phyloP scores from a whole-genome alignment of 169 alveolate species.

The Eimeria necatrix region DNA sequence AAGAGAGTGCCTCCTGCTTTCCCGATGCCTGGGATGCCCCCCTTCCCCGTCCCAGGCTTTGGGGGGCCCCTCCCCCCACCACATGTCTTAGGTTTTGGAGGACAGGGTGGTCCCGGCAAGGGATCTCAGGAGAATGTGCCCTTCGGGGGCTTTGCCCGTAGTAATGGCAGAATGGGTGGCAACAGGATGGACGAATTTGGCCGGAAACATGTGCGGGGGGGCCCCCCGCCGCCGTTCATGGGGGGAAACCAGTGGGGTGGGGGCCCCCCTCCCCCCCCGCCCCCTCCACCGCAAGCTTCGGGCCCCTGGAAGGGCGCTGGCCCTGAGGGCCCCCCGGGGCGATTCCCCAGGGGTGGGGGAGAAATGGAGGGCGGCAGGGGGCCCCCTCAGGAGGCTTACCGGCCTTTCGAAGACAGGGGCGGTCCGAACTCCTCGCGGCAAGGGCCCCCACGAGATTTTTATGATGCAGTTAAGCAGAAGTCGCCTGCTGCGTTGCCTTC shows the following conservation, averaged over 20 bases:
- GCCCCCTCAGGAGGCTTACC: background rate
- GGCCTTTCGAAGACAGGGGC: background rate
- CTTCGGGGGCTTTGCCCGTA: background rate
- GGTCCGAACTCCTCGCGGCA: background rate
- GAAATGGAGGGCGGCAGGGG: background rate
- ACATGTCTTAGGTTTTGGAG: background rate
- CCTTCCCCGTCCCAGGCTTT: constrained; percentile 56
- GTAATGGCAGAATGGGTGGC: background rate
- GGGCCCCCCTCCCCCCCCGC: constrained; percentile 17
- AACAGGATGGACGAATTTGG: no score
- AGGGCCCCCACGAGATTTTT: constrained; percentile 58
- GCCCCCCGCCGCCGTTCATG: constrained; percentile 13
- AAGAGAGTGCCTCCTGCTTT: background rate
- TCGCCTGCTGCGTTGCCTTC: background rate
- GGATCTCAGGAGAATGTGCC: background rate
- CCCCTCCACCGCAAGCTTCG: constrained; percentile 18
- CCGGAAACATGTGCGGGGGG: constrained; percentile 6
- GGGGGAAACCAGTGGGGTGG: constrained; percentile 56
- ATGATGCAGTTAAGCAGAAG: constrained; percentile 40
- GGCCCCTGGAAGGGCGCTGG: constrained; percentile 17
- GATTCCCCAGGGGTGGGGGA: background rate
- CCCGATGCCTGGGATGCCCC: background rate
- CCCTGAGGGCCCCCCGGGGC: background rate
- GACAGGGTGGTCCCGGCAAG: background rate
- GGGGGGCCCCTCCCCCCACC: constrained; percentile 70